Percentiles rank a stretch among this genome's conserved stretches.
These are phyloP conservation scores for Pseudocercospora crystallina DNA, from an alignment of 2,329 filamentous ascomycete species.

Conservation along the genomic window DNA sequence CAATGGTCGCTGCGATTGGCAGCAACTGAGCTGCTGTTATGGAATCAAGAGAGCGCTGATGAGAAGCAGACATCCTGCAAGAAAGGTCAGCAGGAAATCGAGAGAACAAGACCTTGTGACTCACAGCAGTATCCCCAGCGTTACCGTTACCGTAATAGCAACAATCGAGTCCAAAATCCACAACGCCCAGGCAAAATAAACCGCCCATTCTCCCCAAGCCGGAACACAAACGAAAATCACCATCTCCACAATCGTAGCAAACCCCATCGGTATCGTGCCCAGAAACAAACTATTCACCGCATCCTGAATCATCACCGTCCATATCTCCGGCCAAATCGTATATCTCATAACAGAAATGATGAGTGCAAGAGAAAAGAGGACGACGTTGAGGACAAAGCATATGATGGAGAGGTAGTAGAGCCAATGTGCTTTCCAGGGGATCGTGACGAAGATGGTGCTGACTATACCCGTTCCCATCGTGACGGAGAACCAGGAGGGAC, in stretches of 20 bases:
- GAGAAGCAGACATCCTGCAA: slow-evolving; percentile 17
- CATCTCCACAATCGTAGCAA: slow-evolving; percentile 33
- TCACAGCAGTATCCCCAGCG: slow-evolving; percentile 42
- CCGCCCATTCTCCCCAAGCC: slow-evolving; percentile 45
- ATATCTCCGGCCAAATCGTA: slow-evolving; percentile 64
- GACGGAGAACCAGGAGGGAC: slow-evolving; percentile 32
- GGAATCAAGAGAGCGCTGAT: slow-evolving; percentile 43
- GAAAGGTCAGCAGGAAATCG: neutral
- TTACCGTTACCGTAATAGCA: slow-evolving; percentile 37
- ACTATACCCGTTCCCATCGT: slow-evolving; percentile 67
- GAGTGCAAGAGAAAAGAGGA: slow-evolving; percentile 45
- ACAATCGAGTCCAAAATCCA: slow-evolving; percentile 52
- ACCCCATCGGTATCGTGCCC: slow-evolving; percentile 40
- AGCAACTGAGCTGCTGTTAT: slow-evolving; percentile 66
- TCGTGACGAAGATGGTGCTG: slow-evolving; percentile 60
- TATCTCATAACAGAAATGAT: slow-evolving; percentile 61
- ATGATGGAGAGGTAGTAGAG: slow-evolving; percentile 60
- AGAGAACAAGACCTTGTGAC: neutral
- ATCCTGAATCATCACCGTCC: slow-evolving; percentile 64
- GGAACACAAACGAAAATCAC: slow-evolving; percentile 31
- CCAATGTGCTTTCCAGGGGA: slow-evolving; percentile 61
- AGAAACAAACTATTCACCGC: slow-evolving; percentile 68
- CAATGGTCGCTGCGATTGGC: slow-evolving; percentile 65
- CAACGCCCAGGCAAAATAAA: slow-evolving; percentile 45
- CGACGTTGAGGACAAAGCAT: slow-evolving; percentile 61